phyloP scores from a whole-genome alignment of 1,284 basidiomycete species.

The Uromyces viciae-fabae region DNA sequence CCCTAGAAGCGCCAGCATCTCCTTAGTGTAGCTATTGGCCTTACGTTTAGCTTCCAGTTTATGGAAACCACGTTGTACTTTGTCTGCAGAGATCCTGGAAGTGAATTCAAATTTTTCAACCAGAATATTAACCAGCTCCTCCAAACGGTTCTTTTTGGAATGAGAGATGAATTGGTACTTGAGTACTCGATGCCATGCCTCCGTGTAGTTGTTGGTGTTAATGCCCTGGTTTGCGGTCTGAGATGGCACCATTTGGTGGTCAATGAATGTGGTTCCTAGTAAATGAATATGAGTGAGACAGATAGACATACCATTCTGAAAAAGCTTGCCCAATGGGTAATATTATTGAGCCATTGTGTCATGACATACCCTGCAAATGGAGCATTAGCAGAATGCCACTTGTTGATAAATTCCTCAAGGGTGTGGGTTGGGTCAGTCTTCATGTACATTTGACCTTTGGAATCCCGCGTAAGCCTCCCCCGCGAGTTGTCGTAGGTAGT shows the following conservation, averaged over 20 bases:
- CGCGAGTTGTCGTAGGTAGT: neutral
- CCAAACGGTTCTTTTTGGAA: neutral
- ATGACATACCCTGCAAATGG: neutral
- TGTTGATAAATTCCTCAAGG: neutral
- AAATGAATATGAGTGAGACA: neutral
- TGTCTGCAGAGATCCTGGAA: neutral
- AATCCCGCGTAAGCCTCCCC: neutral
- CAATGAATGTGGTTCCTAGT: too few relatives aligned
- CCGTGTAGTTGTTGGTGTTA: neutral
- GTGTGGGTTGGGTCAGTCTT: neutral
- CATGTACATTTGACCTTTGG: neutral
- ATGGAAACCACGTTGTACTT: neutral
- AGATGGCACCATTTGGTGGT: neutral
- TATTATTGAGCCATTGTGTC: neutral
- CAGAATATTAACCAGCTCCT: neutral
- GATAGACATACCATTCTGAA: neutral
- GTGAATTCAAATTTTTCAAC: neutral
- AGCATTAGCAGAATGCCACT: neutral
- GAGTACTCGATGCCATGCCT: neutral
- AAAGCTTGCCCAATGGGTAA: neutral
- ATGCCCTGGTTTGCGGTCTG: neutral
- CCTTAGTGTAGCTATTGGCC: neutral
- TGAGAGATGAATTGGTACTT: neutral
- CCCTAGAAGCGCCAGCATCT: neutral
- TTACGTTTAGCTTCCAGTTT: neutral